phyloP scores from a whole-genome alignment of 257 asterid species.

The Lavandula angustifolia region DNA sequence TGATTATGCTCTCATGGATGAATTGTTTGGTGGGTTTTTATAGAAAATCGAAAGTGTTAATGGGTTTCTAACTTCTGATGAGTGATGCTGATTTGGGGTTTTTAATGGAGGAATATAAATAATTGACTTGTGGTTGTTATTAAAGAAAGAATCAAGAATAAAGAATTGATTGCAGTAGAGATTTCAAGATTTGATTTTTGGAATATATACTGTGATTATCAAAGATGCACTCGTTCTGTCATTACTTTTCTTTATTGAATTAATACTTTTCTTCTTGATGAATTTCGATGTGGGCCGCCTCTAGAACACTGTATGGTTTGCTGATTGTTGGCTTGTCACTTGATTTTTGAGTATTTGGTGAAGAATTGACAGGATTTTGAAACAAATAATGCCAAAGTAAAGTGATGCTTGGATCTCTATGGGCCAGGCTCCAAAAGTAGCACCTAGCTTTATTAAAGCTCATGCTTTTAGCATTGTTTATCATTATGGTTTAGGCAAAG shows the following conservation, averaged over 20 bases:
- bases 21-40: constrained; percentile 7
- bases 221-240: background rate
- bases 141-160: constrained; percentile 1
- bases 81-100: constrained; percentile 16
- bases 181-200: constrained; percentile 7
- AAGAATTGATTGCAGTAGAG: background rate
- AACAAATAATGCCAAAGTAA: constrained; percentile 25
- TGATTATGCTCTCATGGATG: background rate
- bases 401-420: constrained; percentile 28
- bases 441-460: constrained; percentile 35
- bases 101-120: background rate
- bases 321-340: constrained; percentile 15
- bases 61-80: background rate
- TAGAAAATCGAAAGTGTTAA: background rate
- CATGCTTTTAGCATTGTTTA: constrained; percentile 34
- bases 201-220: background rate
- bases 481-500: constrained; percentile 30
- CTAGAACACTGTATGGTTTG: background rate
- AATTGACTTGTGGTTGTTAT: background rate
- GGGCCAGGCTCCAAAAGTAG: constrained; percentile 22
- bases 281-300: constrained; percentile 2
- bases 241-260: constrained; percentile 5
- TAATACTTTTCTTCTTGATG: background rate
- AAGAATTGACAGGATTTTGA: constrained; percentile 3
- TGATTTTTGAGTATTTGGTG: constrained; percentile 8